A percentile compares a stretch with the other conserved stretches of the same genome.
phyloP scores from a whole-genome alignment of 306 rosid genomes.

The Trifolium subterraneum region DNA sequence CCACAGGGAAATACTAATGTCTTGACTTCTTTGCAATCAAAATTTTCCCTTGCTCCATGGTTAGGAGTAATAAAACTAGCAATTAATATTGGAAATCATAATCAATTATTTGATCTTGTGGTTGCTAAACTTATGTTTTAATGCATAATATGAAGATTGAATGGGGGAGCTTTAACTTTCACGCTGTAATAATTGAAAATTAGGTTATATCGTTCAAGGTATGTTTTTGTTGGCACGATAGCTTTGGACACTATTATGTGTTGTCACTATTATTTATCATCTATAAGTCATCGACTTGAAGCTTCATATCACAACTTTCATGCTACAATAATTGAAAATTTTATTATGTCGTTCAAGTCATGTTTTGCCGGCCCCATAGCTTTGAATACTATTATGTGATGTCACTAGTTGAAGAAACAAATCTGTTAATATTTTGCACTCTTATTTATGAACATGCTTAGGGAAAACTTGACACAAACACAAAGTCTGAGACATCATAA shows the following conservation, averaged over 20 bases:
- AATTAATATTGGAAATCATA: background rate
- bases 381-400: background rate
- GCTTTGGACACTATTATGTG: background rate
- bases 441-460: background rate
- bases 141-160: background rate
- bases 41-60: background rate
- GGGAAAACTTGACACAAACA: background rate
- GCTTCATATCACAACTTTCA: too few relatives aligned
- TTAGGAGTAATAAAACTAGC: background rate
- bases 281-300: too few relatives aligned
- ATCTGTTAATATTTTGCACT: background rate
- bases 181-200: too few relatives aligned
- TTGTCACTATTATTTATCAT: too few relatives aligned
- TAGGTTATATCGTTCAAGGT: too few relatives aligned
- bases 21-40: conserved; percentile 27
- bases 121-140: background rate
- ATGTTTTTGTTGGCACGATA: too few relatives aligned
- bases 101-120: background rate
- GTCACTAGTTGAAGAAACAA: background rate
- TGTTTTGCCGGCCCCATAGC: too few relatives aligned
- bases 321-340: too few relatives aligned
- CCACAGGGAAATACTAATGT: conserved; percentile 3
- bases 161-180: too few relatives aligned
- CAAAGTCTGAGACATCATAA: too few relatives aligned
- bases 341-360: too few relatives aligned